Base-by-base conservation (phyloP, 257 asterid genomes). In the Solanum stenotomum region DNA sequence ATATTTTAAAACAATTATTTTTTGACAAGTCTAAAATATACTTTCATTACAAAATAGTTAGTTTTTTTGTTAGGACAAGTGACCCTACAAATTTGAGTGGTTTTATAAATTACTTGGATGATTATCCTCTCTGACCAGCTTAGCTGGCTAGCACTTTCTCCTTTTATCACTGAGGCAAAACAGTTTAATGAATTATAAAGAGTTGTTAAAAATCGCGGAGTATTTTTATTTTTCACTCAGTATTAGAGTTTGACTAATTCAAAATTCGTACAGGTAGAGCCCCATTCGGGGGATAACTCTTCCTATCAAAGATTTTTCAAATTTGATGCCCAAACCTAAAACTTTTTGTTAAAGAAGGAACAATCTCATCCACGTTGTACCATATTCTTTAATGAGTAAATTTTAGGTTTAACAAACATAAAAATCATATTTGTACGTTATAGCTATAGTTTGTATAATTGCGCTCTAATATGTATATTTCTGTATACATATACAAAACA, bases 81-180 rank as follows among this genome's bases (percentile, higher is more conserved):
- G 38, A 70, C 38, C 38, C n/a, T 13, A 29, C 38, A 12, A 70
- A 72, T 33, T 71, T 33, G 1, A 72, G 44, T 72, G 35, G 1
- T 23, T 49, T 15, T n/a, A 63, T 63, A 72, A 72, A 33, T 7
- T 78, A 6, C 20, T 79, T 25, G 25, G 16, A 27, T 44, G 85
- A 27, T 42, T 78, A 78, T 79, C 65, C 85, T 79, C 67, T 44
- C 40, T 37, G 10, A 79, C 67, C 27, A 79, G 18, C 67, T 27
- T 79, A 14, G 67, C 67, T 44, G 85, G 65, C 67, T 29, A 20
- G 40, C 67, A 79, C 85, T 4, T 44, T 42, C 67, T 37, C 25
- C 38, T 79, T 18, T 27, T n/a, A 25, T 79, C 67, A 42, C 31
- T 27, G 15, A 79, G 5, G 25, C 37, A 15, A 44, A 44, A 77